phyloP scores from a whole-genome alignment of 352 stramenopile genomes.

The Blastocystis sp. region DNA sequence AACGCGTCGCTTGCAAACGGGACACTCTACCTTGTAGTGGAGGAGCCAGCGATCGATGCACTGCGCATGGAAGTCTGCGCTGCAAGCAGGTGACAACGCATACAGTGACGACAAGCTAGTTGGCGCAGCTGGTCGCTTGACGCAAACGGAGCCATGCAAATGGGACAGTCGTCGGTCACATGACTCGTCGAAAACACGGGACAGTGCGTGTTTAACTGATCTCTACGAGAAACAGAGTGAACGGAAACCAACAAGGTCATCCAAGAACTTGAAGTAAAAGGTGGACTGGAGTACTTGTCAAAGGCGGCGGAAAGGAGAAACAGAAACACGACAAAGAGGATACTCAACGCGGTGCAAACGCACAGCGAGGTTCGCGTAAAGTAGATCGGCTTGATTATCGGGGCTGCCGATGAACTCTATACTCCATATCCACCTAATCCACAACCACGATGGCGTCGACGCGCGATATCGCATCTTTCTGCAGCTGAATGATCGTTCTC shows the following conservation, averaged over 20 bases:
- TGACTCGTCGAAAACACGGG: too few relatives aligned
- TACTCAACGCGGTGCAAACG: neutral
- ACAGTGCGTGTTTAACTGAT: neutral
- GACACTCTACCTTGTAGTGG: constrained; percentile 13
- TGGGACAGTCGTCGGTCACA: neutral
- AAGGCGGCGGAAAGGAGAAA: constrained; percentile 4
- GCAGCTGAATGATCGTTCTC: neutral
- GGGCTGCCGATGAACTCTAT: neutral
- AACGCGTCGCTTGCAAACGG: constrained; percentile 18
- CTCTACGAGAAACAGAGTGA: too few relatives aligned
- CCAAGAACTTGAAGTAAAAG: neutral
- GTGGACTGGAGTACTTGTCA: neutral
- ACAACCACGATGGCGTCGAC: neutral
- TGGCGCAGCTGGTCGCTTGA: neutral
- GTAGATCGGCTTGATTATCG: neutral
- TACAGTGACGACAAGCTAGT: neutral
- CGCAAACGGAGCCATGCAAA: neutral
- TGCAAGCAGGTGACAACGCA: neutral
- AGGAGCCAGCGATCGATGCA: constrained; percentile 28
- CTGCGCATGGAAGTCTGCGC: neutral
- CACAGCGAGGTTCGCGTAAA: neutral
- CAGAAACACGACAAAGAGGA: constrained; percentile 28
- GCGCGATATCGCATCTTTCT: neutral
- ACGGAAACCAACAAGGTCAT: too few relatives aligned
- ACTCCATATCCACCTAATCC: neutral